Base-by-base conservation (phyloP, 768 basidiomycete species). In the Psilocybe cyanescens region DNA sequence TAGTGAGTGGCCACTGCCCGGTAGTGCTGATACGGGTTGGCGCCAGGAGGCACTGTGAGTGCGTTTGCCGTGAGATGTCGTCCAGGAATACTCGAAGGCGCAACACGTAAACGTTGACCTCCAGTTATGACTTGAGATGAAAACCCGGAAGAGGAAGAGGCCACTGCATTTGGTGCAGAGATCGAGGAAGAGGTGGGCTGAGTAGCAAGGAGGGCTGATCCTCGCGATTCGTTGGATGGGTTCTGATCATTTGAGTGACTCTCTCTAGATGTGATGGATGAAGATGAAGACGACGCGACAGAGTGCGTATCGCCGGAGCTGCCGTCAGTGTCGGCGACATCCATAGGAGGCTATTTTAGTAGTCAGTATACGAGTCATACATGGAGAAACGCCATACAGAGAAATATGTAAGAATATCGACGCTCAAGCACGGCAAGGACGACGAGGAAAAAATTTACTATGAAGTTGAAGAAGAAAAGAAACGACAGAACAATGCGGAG, bases 401-500 rank as follows among this genome's bases (percentile, higher is more conserved):
- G 41, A 44, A 16, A 28, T 30, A 51, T 30, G 30, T 14, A 24
- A 37, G 9, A 16, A 12, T 53, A 31, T 53, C 11, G 33, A 53
- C 8, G 51, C 11, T 51, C 17, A 8, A 50, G 8, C 11, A 49
- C 3, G 7, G 58, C 29, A 50, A 24, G 11, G 31, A 24, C 37
- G 11, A 29, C 28, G 50, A 31, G 29, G 50, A 44, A 44, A 30
- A 63, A 17, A 58, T 44, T 39, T 39, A 58, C 28, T 53, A 16
- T 16, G 28, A 45, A 28, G 37, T 19, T 17, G 56, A 28, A 41
- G 28, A 29, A 44, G 37, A 35, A 55, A 59, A 44, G 59, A 56
- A 59, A 55, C 16, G 56, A 19, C 29, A 44, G 65, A 61, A 71
- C 67, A 67, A 67, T 61, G 65, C 37, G 37, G 54, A 62, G 56